These are phyloP conservation scores for Brassica napus DNA, from an alignment of 345 rosid genomes.

Conservation along the genomic window DNA sequence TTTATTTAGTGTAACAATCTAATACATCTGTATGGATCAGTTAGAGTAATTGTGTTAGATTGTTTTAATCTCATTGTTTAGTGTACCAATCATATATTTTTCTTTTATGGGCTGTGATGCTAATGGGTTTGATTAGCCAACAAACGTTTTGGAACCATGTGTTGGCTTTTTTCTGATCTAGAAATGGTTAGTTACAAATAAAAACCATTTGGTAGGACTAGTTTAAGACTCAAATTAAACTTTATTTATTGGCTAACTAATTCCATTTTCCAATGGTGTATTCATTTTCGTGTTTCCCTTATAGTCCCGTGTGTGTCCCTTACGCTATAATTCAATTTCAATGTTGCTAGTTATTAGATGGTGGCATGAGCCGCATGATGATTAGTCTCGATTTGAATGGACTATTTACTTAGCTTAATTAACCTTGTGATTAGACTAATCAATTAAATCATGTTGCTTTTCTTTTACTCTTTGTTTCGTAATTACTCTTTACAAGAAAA, in stretches of 20 bases:
- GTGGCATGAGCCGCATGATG: not conserved
- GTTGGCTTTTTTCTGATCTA: conserved; percentile 15
- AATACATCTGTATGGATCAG: conserved; percentile 23
- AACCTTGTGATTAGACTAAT: conserved; percentile 21
- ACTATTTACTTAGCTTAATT: not conserved
- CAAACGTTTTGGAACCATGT: conserved; percentile 35
- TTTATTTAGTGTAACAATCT: conserved; percentile 26
- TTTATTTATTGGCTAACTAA: conserved; percentile 11
- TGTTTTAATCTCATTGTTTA: conserved; percentile 14
- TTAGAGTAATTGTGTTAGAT: conserved; percentile 13
- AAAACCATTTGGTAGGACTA: conserved; percentile 22
- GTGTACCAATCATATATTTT: conserved; percentile 5
- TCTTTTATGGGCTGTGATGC: not conserved
- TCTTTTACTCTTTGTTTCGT: conserved; percentile 29
- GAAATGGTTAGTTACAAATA: conserved; percentile 33
- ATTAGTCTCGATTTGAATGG: conserved; percentile 2
- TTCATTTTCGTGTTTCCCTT: not conserved
- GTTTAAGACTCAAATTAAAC: conserved; percentile 17
- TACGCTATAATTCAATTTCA: not conserved
- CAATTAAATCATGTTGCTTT: conserved; percentile 14
- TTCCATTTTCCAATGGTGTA: not conserved
- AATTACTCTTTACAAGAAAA: not conserved
- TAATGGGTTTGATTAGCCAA: conserved; percentile 32
- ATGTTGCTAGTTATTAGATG: conserved; percentile 14
- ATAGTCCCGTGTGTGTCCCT: not conserved